phyloP scores from a whole-genome alignment of 176 grass and related monocot species.

The Triticum aestivum region IWGSC_CS_RefSeq_v2.1 NC_057799.1:39492792-39493291 shows the following conservation, averaged over 20 bases:
- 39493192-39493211: neutral
- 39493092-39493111: conserved; percentile 66
- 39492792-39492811: neutral
- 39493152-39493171: neutral
- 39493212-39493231: neutral
- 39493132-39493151: conserved; percentile 53
- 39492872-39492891: conserved; percentile 81
- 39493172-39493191: neutral
- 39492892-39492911: conserved; percentile 73
- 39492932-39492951: conserved; percentile 88
- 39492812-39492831: neutral
- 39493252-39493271: neutral
- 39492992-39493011: neutral
- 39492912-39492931: conserved; percentile 80
- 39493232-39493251: conserved; percentile 4
- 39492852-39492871: conserved; percentile 71
- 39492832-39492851: conserved; percentile 35
- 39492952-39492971: conserved; percentile 77
- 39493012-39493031: conserved; percentile 25
- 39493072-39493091: conserved; percentile 41
- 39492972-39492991: conserved; percentile 20
- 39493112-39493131: conserved; percentile 50
- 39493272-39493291: conserved; percentile 30
- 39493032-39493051: conserved; percentile 32
- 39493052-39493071: conserved; percentile 16